These are phyloP conservation scores for Articulospora tetracladia DNA, from an alignment of 495 filamentous ascomycete genomes.

Conservation along the genomic window DNA sequence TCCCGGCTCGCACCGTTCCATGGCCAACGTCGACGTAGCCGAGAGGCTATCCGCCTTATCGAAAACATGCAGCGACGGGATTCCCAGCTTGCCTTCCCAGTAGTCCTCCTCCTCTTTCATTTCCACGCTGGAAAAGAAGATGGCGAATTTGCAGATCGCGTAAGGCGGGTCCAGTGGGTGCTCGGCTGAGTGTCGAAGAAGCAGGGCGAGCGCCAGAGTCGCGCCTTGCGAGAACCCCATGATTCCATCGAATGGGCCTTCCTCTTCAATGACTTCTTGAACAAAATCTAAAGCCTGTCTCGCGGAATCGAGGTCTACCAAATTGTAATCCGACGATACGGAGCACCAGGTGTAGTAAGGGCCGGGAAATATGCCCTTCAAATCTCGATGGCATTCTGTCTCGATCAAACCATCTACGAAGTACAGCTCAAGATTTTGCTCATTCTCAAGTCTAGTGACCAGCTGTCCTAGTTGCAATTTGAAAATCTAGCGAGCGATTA, in stretches of 20 bases:
- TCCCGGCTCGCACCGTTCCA: not conserved
- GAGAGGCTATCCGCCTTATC: not conserved
- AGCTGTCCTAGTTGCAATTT: not conserved
- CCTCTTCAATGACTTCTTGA: slow-evolving; percentile 13
- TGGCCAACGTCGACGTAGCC: not conserved
- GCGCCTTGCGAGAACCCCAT: slow-evolving; percentile 38
- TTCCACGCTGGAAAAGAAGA: slow-evolving; percentile 1
- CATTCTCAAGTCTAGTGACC: slow-evolving; percentile 1
- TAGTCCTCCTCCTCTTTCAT: not conserved
- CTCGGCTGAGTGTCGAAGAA: slow-evolving; percentile 2
- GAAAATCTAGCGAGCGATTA: not conserved
- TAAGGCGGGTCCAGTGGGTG: not conserved
- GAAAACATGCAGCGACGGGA: slow-evolving; percentile 1
- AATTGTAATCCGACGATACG: not conserved
- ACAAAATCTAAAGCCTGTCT: slow-evolving; percentile 13
- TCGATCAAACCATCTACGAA: slow-evolving; percentile 5
- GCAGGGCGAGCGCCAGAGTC: slow-evolving; percentile 23
- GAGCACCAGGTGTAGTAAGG: slow-evolving; percentile 3
- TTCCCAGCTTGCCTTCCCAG: not conserved
- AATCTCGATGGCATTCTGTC: not conserved
- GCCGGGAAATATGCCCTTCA: not conserved
- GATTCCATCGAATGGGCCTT: slow-evolving; percentile 35
- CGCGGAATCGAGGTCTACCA: not conserved
- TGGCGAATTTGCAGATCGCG: not conserved
- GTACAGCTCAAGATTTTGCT: slow-evolving; percentile 2